Evolutionary conservation across 2,329 filamentous ascomycete species (phyloP).

Genomic region (Fusarium chlamydosporum): DNA sequence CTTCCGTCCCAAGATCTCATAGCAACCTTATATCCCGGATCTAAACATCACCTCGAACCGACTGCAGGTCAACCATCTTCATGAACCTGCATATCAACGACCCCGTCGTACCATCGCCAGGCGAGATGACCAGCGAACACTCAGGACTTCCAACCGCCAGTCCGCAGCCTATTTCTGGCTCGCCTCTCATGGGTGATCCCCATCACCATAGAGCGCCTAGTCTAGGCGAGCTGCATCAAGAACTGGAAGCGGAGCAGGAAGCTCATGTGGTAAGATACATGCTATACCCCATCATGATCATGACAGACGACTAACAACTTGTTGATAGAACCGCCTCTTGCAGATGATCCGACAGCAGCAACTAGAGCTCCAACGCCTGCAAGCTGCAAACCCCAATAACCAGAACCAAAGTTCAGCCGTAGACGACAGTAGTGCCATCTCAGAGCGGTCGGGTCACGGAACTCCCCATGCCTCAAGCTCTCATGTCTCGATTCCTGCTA

Average conservation of each 20-base stretch:
- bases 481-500: conserved; percentile 53
- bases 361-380: conserved; percentile 74
- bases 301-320: conserved; percentile 23
- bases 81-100: conserved; percentile 83
- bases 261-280: conserved; percentile 74
- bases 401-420: conserved; percentile 57
- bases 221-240: conserved; percentile 82
- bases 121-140: conserved; percentile 73
- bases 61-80: conserved; percentile 75
- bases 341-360: conserved; percentile 84
- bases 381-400: conserved; percentile 59
- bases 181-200: conserved; percentile 66
- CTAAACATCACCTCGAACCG: conserved; percentile 62
- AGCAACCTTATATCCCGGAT: conserved; percentile 64
- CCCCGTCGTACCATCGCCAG: conserved; percentile 74
- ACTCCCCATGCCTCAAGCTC: conserved; percentile 55
- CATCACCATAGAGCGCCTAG: conserved; percentile 78
- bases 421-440: conserved; percentile 62
- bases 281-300: conserved; percentile 23
- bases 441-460: conserved; percentile 61
- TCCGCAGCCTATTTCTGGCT: conserved; percentile 63
- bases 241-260: conserved; percentile 84
- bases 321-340: conserved; percentile 76
- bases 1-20: conserved; percentile 62
- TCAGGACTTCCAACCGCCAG: conserved; percentile 54